A percentile compares a stretch with the other conserved stretches of the same genome.
These are phyloP conservation scores for Grosmannia penicillata DNA, from an alignment of 2,329 filamentous ascomycete species.

Conservation along the genomic window DNA sequence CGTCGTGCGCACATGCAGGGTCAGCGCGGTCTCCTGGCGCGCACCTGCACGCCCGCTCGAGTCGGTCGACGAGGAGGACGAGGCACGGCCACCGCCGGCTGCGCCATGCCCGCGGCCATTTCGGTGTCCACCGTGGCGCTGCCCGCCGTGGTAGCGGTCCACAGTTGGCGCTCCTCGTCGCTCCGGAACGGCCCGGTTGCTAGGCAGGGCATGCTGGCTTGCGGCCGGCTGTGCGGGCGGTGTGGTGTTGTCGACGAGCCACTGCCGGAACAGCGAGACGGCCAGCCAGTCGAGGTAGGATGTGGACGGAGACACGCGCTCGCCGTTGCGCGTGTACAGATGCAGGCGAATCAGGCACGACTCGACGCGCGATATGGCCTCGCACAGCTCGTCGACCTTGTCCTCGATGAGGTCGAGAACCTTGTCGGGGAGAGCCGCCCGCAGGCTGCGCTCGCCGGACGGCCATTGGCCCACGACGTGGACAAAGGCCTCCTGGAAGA, in stretches of 20 bases:
- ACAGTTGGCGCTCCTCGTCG: slow-evolving; percentile 10
- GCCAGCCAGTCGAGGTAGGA: slow-evolving; percentile 83
- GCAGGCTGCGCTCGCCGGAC: slow-evolving; percentile 59
- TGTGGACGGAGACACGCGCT: slow-evolving; percentile 65
- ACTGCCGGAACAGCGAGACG: slow-evolving; percentile 77
- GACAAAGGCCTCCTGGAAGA: slow-evolving; percentile 76
- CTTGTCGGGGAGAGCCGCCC: slow-evolving; percentile 53
- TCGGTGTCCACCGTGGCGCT: too few species aligned
- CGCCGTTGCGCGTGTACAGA: slow-evolving; percentile 63
- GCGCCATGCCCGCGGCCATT: slow-evolving; percentile 6
- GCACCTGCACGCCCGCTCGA: neutral
- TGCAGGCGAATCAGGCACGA: slow-evolving; percentile 68
- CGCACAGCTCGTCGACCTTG: slow-evolving; percentile 83
- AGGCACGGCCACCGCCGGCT: slow-evolving; percentile 15
- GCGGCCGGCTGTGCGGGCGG: slow-evolving; percentile 35
- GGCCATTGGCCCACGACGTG: slow-evolving; percentile 96
- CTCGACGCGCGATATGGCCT: slow-evolving; percentile 67
- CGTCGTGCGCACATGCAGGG: slow-evolving; percentile 14
- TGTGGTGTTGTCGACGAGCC: slow-evolving; percentile 81
- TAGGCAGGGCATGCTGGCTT: neutral
- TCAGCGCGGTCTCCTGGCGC: slow-evolving; percentile 1
- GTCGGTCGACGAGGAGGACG: slow-evolving; percentile 10
- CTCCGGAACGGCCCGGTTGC: slow-evolving; percentile 17
- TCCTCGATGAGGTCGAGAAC: slow-evolving; percentile 88
- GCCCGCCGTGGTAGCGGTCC: slow-evolving; percentile 6